These are phyloP conservation scores for Saccharomyces hybrid DNA, from an alignment of 1,139 yeast species.

Conservation along the genomic window DNA sequence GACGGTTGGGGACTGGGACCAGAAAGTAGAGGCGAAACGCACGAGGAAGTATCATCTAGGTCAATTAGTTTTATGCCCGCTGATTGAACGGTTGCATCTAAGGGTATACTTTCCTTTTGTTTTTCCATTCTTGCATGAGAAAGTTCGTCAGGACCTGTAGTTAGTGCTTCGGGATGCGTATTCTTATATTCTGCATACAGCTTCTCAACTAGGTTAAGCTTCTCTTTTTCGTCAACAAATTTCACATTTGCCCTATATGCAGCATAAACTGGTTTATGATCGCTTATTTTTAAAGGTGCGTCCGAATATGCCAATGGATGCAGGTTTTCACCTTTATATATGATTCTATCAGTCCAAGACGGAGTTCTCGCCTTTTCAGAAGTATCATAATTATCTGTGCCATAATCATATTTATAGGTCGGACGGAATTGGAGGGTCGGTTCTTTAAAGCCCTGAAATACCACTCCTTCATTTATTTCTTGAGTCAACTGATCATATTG, in stretches of 20 bases:
- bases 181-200: conserved; percentile 45
- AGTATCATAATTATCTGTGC: conserved; percentile 67
- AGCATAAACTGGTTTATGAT: conserved; percentile 87
- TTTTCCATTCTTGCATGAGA: not conserved
- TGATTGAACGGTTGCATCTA: conserved; percentile 10
- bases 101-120: not conserved
- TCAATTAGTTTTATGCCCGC: conserved; percentile 21
- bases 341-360: conserved; percentile 92
- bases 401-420: conserved; percentile 88
- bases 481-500: conserved; percentile 68
- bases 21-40: not conserved
- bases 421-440: conserved; percentile 72
- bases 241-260: conserved; percentile 59
- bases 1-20: not conserved
- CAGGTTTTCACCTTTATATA: conserved; percentile 50
- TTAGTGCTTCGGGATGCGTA: conserved; percentile 17
- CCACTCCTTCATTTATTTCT: conserved; percentile 66
- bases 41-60: not conserved
- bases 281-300: conserved; percentile 60
- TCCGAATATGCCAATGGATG: conserved; percentile 54
- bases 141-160: not conserved
- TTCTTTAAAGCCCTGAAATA: conserved; percentile 70
- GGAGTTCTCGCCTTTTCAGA: conserved; percentile 92
- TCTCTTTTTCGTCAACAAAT: conserved; percentile 52
- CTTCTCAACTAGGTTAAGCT: conserved; percentile 42